Evolutionary conservation across 176 grass and related monocot genomes (phyloP).

Genomic region (Secale cereale): DNA sequence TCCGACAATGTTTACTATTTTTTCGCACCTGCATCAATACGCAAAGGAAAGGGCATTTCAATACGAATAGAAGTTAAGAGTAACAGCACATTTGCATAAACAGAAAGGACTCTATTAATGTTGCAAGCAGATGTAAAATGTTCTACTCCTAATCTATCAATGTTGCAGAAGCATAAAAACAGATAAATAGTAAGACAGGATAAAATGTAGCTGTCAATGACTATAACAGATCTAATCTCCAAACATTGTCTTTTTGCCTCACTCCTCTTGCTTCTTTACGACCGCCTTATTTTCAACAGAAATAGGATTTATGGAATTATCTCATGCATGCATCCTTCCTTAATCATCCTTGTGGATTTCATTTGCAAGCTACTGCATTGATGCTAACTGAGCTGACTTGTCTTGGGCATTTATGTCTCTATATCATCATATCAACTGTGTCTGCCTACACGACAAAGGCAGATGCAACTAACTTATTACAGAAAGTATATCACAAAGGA

Average conservation of each 20-base stretch:
- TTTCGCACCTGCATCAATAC: slow-evolving; percentile 62
- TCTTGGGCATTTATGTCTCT: neutral
- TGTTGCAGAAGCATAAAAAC: slow-evolving; percentile 12
- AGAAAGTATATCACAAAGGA: neutral
- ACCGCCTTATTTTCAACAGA: neutral
- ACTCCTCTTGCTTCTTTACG: neutral
- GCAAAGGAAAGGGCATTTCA: neutral
- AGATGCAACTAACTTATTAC: neutral
- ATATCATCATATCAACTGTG: neutral
- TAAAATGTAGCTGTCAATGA: neutral
- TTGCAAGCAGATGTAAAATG: neutral
- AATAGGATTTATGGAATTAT: neutral
- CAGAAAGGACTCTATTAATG: neutral
- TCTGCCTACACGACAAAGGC: neutral
- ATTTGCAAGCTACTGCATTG: neutral
- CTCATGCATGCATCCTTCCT: neutral
- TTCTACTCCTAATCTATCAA: neutral
- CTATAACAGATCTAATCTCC: neutral
- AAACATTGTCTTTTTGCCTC: neutral
- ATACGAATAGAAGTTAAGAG: neutral
- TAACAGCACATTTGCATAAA: neutral
- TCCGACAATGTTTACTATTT: slow-evolving; percentile 95
- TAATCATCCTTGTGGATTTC: slow-evolving; percentile 3
- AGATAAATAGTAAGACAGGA: slow-evolving; percentile 7
- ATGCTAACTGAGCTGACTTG: neutral